Evolutionary conservation across 768 basidiomycete genomes (phyloP).

Genomic region (Tricholoma sp.): DNA sequence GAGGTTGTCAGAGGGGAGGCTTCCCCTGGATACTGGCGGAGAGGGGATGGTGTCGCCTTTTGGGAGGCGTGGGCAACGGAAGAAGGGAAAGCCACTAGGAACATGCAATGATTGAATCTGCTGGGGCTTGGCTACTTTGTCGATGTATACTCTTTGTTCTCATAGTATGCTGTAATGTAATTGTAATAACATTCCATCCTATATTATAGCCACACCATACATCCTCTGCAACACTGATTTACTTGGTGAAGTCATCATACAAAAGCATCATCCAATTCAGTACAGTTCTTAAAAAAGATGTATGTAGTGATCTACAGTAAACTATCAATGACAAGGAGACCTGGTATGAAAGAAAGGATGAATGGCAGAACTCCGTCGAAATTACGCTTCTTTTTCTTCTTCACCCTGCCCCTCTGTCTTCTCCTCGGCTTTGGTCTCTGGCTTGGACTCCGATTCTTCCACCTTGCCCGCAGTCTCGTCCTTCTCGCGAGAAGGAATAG

Average conservation of each 20-base stretch:
- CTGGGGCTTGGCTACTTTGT: not conserved
- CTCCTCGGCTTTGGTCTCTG: conserved; percentile 26
- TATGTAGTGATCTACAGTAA: conserved; percentile 13
- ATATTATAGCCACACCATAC: conserved; percentile 3
- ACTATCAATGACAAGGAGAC: conserved; percentile 17
- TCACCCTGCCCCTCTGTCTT: conserved; percentile 17
- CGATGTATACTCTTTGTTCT: not conserved
- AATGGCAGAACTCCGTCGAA: conserved; percentile 1
- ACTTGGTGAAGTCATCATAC: not conserved
- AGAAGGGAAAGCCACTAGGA: conserved; percentile 33
- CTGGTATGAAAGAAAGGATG: conserved; percentile 12
- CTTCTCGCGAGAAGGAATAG: conserved; percentile 22
- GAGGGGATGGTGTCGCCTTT: conserved; percentile 59
- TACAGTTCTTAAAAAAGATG: conserved; percentile 9
- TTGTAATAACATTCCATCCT: conserved; percentile 6
- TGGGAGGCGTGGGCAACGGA: conserved; percentile 76
- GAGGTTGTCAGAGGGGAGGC: conserved; percentile 60
- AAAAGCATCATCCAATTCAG: conserved; percentile 4
- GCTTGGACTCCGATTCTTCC: conserved; percentile 20
- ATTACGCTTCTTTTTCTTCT: conserved; percentile 21
- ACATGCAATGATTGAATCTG: not conserved
- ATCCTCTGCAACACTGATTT: conserved; percentile 4
- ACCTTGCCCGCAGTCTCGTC: conserved; percentile 21
- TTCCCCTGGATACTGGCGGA: conserved; percentile 70
- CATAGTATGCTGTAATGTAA: conserved; percentile 2